phyloP scores from a whole-genome alignment of 306 rosid species.

The Calophaca sinica region DNA sequence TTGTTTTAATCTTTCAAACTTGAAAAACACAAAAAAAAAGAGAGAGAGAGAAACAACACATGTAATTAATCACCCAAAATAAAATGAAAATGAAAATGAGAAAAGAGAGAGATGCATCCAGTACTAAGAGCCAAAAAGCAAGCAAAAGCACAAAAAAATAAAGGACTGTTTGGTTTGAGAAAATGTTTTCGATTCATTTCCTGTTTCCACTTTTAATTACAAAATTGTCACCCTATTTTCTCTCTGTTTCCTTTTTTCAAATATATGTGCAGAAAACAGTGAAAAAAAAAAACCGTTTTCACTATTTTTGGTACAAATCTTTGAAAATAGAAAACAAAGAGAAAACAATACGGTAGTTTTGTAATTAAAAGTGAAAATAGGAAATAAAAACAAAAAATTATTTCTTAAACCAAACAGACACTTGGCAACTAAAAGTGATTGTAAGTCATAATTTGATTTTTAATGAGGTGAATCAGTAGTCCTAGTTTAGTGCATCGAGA shows the following conservation, averaged over 20 bases:
- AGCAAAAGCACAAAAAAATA: conserved; percentile 10
- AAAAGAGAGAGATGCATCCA: conserved; percentile 9
- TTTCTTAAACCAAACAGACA: too few relatives aligned
- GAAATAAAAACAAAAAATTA: neutral
- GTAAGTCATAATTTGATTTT: conserved; percentile 13
- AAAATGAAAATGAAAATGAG: neutral
- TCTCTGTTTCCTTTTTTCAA: too few relatives aligned
- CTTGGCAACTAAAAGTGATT: conserved; percentile 20
- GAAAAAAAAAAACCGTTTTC: too few relatives aligned
- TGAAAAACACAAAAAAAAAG: neutral
- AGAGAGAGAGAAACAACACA: neutral
- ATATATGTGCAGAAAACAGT: too few relatives aligned
- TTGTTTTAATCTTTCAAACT: conserved; percentile 12
- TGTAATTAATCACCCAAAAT: neutral
- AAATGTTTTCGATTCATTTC: too few relatives aligned
- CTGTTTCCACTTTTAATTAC: too few relatives aligned
- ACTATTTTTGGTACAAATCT: too few relatives aligned
- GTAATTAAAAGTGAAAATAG: too few relatives aligned
- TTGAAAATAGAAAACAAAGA: too few relatives aligned
- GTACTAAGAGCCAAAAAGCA: conserved; percentile 33
- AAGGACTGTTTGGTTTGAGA: too few relatives aligned
- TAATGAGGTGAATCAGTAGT: conserved; percentile 14
- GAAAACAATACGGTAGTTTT: too few relatives aligned
- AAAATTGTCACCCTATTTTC: too few relatives aligned
- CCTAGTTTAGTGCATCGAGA: conserved; percentile 65